phyloP scores from a whole-genome alignment of 495 filamentous ascomycete genomes.

The Penicillium arizonense region DNA sequence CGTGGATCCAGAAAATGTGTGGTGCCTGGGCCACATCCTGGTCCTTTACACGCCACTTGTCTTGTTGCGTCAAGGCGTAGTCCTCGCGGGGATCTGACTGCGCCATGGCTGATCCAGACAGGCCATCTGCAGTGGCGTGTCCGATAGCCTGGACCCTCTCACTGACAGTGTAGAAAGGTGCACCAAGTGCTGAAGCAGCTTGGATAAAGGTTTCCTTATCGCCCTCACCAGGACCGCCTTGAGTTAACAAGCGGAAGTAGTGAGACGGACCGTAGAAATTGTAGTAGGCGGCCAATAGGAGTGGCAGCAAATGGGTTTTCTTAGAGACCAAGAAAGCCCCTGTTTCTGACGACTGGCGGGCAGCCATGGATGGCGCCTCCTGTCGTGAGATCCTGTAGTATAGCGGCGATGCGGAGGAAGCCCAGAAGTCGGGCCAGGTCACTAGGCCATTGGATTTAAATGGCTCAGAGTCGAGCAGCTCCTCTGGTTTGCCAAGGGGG shows the following conservation, averaged over 20 bases:
- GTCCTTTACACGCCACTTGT: conserved; percentile 40
- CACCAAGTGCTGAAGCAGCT: conserved; percentile 49
- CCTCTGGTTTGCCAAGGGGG: conserved; percentile 50
- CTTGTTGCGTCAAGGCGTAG: conserved; percentile 33
- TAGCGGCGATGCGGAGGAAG: conserved; percentile 46
- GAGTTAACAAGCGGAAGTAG: conserved; percentile 58
- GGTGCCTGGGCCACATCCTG: conserved; percentile 28
- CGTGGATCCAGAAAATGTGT: conserved; percentile 52
- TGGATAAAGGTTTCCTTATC: conserved; percentile 66
- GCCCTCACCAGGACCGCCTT: conserved; percentile 56
- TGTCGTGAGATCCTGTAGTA: conserved; percentile 56
- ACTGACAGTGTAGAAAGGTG: conserved; percentile 51
- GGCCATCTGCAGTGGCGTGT: conserved; percentile 29
- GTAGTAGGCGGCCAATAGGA: conserved; percentile 62
- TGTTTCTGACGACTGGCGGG: conserved; percentile 50
- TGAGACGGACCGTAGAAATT: conserved; percentile 58
- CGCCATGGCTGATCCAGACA: conserved; percentile 40
- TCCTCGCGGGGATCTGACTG: conserved; percentile 50
- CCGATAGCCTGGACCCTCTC: conserved; percentile 42
- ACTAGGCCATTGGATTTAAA: conserved; percentile 54
- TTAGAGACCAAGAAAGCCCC: conserved; percentile 60
- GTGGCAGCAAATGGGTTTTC: conserved; percentile 45
- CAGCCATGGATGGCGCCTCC: conserved; percentile 34
- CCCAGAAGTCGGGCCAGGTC: conserved; percentile 65
- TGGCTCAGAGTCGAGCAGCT: conserved; percentile 49